Evolutionary conservation across 2,329 filamentous ascomycete species (phyloP), one percentile per base, ranked within the genome.

Genomic region (Aureobasidium sp.): DNA sequence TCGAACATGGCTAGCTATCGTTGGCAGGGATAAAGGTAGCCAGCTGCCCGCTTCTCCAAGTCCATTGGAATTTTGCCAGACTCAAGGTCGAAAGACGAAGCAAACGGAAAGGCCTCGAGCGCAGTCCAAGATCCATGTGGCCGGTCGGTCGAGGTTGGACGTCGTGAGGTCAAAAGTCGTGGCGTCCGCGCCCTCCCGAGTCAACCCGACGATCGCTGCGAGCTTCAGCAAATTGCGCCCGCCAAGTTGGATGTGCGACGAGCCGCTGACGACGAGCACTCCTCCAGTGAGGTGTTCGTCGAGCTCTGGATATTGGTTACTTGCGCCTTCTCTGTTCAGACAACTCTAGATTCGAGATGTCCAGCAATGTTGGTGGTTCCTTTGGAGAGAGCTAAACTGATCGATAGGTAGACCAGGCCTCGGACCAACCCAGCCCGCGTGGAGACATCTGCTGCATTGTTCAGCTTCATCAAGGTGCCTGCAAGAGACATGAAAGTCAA

Each of bases 161-260:
- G 37, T 60, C 55, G 45, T 51, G 45, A 29, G 57, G 57, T 51
- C 57, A 51, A 41, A 51, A 60, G 34, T 51, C 36, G 12, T 59
- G 57, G 17, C 57, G 22, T 36, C 45, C 57, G 22, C 36, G 15
- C 22, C 45, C 41, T 60, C 45, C 57, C 57, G 57, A 51, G 45
- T 51, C 57, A 60, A 49, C 45, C 57, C 57, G 57, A 60, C 45
- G 45, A 59, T 59, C 55, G 55, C 44, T 59, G 25, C 14, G 41
- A 31, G 29, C 55, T 48, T 58, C 55, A 47, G 41, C 57, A 60
- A 51, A 60, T 60, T 51, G 25, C 55, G 57, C 57, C 57, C n/a
- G 45, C 57, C 45, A 60, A 51, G 45, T 60, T 51, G 44, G 17
- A 36, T 31, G 53, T 22, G 55, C 55, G 3, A 42, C 48, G 55